These are phyloP conservation scores for Sonneratia caseolaris DNA, from an alignment of 345 rosid species.

Conservation along the genomic window DNA sequence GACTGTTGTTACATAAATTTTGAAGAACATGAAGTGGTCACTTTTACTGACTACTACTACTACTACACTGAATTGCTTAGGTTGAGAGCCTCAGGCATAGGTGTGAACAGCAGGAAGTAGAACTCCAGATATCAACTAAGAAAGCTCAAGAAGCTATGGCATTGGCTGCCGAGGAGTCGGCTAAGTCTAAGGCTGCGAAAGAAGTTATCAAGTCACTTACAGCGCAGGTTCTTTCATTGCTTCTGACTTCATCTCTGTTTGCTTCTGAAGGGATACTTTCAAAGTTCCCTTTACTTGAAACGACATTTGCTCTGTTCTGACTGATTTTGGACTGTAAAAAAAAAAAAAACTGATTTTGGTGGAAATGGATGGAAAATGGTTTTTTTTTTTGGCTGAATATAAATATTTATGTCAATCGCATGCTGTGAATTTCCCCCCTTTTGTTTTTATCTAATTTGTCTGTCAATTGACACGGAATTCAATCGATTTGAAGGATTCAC, in stretches of 20 bases:
- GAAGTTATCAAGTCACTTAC: slow-evolving; percentile 94
- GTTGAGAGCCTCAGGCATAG: slow-evolving; percentile 66
- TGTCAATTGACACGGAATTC: neutral
- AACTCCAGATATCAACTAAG: slow-evolving; percentile 69
- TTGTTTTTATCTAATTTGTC: neutral
- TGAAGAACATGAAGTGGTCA: neutral
- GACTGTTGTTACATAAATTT: neutral
- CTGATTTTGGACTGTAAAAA: too few species aligned
- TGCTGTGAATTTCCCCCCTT: neutral
- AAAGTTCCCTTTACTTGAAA: slow-evolving; percentile 2
- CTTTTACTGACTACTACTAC: slow-evolving; percentile 1
- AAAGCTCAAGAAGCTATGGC: slow-evolving; percentile 74
- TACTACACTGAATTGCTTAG: slow-evolving; percentile 22
- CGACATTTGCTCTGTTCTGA: neutral
- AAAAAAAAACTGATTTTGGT: too few species aligned
- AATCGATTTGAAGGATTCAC: neutral
- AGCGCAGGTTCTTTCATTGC: slow-evolving; percentile 51
- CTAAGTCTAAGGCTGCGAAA: slow-evolving; percentile 82
- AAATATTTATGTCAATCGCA: neutral
- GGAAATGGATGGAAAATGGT: neutral
- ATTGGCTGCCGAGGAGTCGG: slow-evolving; percentile 69
- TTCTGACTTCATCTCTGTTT: slow-evolving; percentile 1
- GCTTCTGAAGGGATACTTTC: neutral
- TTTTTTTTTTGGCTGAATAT: too few species aligned
- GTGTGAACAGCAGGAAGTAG: slow-evolving; percentile 80